Evolutionary conservation across 257 asterid genomes (phyloP).

Genomic region (Penstemon davidsonii): DNA sequence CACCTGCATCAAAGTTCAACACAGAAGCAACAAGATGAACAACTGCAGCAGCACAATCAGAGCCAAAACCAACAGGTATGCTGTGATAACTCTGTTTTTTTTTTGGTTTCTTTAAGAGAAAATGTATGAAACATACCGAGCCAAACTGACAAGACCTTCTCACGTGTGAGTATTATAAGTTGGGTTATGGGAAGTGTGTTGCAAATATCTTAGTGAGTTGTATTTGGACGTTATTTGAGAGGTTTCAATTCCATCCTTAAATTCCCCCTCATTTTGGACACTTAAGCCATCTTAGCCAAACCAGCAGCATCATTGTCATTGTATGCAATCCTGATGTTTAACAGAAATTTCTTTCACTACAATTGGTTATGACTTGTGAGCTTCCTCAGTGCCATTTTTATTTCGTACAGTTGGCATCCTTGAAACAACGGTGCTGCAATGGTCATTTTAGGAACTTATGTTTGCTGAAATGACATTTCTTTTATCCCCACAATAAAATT

Average conservation of each 20-base stretch:
- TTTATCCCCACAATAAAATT: too few species aligned
- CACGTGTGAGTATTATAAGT: background rate
- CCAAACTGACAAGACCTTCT: background rate
- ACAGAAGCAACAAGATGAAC: conserved; percentile 40
- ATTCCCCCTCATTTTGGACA: background rate
- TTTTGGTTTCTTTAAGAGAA: background rate
- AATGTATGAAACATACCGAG: background rate
- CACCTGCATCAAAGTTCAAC: conserved; percentile 32
- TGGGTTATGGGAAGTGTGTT: background rate
- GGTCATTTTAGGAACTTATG: conserved; percentile 14
- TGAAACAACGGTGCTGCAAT: background rate
- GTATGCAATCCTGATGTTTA: background rate
- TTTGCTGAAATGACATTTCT: conserved; percentile 22
- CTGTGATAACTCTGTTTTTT: background rate
- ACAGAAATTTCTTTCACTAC: background rate
- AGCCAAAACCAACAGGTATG: conserved; percentile 40
- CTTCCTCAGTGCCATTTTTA: background rate
- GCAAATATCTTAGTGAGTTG: background rate
- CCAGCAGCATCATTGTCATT: background rate
- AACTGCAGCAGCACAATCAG: conserved; percentile 32
- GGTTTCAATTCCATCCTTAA: background rate
- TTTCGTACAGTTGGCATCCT: background rate
- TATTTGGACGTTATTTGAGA: background rate
- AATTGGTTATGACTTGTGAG: background rate
- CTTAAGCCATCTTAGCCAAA: background rate